These are phyloP conservation scores for Exserohilum turcica DNA, from an alignment of 2,329 filamentous ascomycete genomes.

Conservation along the genomic window DNA sequence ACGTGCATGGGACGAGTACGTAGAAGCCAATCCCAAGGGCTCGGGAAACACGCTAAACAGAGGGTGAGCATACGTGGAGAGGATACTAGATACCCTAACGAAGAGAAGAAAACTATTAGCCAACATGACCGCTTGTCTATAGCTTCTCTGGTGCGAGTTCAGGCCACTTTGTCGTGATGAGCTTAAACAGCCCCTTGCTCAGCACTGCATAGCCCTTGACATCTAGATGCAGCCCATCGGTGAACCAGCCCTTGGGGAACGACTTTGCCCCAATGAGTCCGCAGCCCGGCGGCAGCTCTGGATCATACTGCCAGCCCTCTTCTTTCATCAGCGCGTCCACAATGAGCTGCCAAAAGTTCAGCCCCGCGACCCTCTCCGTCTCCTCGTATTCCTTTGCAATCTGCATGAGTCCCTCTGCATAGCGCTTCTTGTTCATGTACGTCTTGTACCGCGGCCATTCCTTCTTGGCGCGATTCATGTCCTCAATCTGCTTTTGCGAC, in stretches of 20 bases:
- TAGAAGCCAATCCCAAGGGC: constrained; percentile 84
- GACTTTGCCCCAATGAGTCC: constrained; percentile 37
- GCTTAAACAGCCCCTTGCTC: constrained; percentile 26
- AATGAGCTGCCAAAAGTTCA: constrained; percentile 45
- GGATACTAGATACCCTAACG: constrained; percentile 19
- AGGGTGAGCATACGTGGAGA: constrained; percentile 53
- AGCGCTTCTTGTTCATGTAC: constrained; percentile 47
- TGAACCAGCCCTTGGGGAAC: constrained; percentile 46
- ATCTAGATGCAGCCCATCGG: constrained; percentile 48
- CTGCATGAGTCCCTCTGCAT: constrained; percentile 46
- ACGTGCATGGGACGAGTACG: constrained; percentile 92
- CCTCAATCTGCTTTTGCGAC: constrained; percentile 7
- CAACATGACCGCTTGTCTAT: not conserved
- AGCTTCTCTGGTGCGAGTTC: constrained; percentile 33
- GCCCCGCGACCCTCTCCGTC: constrained; percentile 39
- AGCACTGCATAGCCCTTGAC: constrained; percentile 39
- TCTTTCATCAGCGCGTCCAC: constrained; percentile 31
- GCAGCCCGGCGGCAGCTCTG: constrained; percentile 43
- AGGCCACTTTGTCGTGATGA: constrained; percentile 38
- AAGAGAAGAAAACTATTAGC: not conserved
- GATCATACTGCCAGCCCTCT: constrained; percentile 33
- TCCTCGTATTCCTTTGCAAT: constrained; percentile 43
- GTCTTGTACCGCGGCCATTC: constrained; percentile 35
- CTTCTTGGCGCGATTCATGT: constrained; percentile 14
- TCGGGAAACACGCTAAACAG: constrained; percentile 83